phyloP scores from a whole-genome alignment of 2,329 filamentous ascomycete genomes.

The Xylariaceae sp. region DNA sequence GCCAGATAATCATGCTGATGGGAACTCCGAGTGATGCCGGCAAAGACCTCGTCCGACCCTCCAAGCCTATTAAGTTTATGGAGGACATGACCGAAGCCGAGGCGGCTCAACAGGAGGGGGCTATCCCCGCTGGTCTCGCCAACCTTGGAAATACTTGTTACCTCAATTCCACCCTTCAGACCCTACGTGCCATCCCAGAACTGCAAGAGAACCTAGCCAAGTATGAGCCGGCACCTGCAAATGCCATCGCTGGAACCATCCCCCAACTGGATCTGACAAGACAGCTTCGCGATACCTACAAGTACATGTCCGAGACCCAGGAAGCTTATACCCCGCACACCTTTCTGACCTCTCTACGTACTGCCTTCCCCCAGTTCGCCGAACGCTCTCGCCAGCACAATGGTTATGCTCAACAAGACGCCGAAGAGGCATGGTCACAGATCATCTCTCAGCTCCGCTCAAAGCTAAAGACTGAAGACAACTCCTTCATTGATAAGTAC shows the following conservation, averaged over 20 bases:
- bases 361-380: constrained; percentile 85
- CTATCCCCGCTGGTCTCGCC: constrained; percentile 79
- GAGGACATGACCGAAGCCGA: constrained; percentile 98
- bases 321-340: constrained; percentile 77
- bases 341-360: constrained; percentile 77
- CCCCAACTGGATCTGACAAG: constrained; percentile 69
- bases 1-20: constrained; percentile 93
- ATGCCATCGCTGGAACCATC: constrained; percentile 23
- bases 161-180: constrained; percentile 95
- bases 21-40: constrained; percentile 73
- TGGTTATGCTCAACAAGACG: constrained; percentile 95
- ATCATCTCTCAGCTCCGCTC: constrained; percentile 79
- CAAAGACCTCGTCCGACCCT: constrained; percentile 63
- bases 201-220: constrained; percentile 72
- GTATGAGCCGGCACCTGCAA: constrained; percentile 40
- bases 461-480: constrained; percentile 63
- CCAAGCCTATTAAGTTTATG: constrained; percentile 79
- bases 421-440: constrained; percentile 97
- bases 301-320: constrained; percentile 84
- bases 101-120: constrained; percentile 74
- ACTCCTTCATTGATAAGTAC: constrained; percentile 85
- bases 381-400: constrained; percentile 78
- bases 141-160: constrained; percentile 99
- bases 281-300: constrained; percentile 78
- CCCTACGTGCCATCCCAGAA: constrained; percentile 83